phyloP scores from a whole-genome alignment of 371 early-diverging fungal genomes.

The Mortierella sp. region DNA sequence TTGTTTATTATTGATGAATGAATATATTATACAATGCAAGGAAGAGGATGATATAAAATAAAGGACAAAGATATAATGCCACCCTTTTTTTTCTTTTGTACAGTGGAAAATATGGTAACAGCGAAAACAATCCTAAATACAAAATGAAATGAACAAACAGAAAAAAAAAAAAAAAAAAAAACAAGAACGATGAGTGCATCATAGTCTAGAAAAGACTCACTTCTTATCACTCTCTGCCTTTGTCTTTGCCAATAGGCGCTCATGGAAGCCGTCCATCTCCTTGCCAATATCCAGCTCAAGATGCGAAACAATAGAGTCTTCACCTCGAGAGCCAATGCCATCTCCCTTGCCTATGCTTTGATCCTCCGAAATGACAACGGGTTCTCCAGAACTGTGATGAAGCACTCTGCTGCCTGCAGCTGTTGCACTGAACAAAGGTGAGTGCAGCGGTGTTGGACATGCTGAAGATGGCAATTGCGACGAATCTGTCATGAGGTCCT shows the following conservation, averaged over 20 bases:
- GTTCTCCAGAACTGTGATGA: constrained; percentile 38
- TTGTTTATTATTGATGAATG: background rate
- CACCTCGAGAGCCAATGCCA: constrained; percentile 10
- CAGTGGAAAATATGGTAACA: background rate
- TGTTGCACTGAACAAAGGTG: constrained; percentile 53
- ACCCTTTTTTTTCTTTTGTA: background rate
- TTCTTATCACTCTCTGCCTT: background rate
- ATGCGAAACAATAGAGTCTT: constrained; percentile 39
- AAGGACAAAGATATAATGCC: background rate
- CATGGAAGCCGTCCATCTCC: constrained; percentile 49
- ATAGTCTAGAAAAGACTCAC: background rate
- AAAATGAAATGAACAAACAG: background rate
- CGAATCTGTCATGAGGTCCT: constrained; percentile 49
- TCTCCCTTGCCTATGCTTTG: background rate
- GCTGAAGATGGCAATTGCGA: constrained; percentile 53
- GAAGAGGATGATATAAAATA: background rate
- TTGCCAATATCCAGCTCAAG: constrained; percentile 49
- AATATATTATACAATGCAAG: background rate
- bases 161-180: background rate
- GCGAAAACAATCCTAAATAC: background rate
- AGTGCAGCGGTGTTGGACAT: constrained; percentile 52
- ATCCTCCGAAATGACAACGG: background rate
- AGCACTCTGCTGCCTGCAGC: constrained; percentile 25
- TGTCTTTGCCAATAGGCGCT: constrained; percentile 17
- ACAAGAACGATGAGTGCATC: background rate